Percentiles rank a stretch among this genome's conserved stretches.
Evolutionary conservation across 2,329 filamentous ascomycete species (phyloP).

Genomic region (Colletotrichum tanaceti): DNA sequence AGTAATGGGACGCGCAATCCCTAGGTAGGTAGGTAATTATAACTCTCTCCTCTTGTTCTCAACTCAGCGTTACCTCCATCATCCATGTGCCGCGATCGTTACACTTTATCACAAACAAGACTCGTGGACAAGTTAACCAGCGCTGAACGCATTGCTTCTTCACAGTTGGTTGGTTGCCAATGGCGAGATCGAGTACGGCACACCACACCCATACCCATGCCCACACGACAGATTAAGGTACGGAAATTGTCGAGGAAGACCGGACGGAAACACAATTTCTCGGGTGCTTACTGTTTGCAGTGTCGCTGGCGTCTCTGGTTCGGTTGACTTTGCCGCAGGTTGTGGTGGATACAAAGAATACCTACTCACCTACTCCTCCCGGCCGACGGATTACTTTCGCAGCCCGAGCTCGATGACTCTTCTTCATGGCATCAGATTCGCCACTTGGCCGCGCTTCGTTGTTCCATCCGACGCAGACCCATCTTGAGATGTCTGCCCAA

Average conservation of each 20-base stretch:
- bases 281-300: background rate
- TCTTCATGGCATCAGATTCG: background rate
- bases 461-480: constrained; percentile 4
- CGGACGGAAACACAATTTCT: constrained; percentile 36
- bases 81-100: constrained; percentile 26
- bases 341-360: background rate
- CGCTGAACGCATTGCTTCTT: constrained; percentile 5
- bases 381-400: background rate
- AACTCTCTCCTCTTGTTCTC: background rate
- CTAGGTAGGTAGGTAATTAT: background rate
- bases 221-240: constrained; percentile 8
- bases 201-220: constrained; percentile 12
- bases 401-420: background rate
- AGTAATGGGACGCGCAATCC: background rate
- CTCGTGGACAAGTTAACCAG: constrained; percentile 5
- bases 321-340: constrained; percentile 25
- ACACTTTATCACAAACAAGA: constrained; percentile 35
- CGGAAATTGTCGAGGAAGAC: constrained; percentile 31
- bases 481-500: background rate
- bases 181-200: constrained; percentile 7
- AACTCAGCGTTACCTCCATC: background rate
- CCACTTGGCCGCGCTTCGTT: constrained; percentile 24
- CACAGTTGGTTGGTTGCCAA: constrained; percentile 10
- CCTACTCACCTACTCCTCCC: too few relatives aligned
- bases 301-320: background rate